A percentile compares a stretch with the other conserved stretches of the same genome.
These are phyloP conservation scores for Collybia sordida DNA, from an alignment of 768 basidiomycete genomes.

Conservation along the genomic window DNA sequence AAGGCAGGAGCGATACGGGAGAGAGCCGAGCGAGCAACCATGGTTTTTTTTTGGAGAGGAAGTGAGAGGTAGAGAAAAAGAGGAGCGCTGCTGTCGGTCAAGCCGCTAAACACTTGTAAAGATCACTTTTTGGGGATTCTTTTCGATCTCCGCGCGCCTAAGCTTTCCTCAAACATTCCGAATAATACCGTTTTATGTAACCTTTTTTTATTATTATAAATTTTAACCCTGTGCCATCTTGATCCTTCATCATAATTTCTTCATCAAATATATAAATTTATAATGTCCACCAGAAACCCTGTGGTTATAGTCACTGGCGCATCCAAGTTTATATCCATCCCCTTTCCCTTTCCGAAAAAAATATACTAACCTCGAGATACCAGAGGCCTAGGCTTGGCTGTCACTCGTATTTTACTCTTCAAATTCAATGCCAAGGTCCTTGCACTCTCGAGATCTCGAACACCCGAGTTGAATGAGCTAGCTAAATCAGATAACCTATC, in stretches of 20 bases:
- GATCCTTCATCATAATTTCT: neutral
- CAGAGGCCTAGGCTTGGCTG: slow-evolving; percentile 77
- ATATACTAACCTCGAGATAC: slow-evolving; percentile 5
- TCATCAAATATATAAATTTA: neutral
- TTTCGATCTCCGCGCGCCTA: slow-evolving; percentile 1
- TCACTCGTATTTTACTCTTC: slow-evolving; percentile 62
- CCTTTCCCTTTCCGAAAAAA: slow-evolving; percentile 4
- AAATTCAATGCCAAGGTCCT: slow-evolving; percentile 69
- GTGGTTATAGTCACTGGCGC: slow-evolving; percentile 85
- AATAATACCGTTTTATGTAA: too few species aligned
- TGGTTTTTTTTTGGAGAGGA: slow-evolving; percentile 22
- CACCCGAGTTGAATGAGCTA: slow-evolving; percentile 63
- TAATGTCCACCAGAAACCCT: slow-evolving; percentile 35
- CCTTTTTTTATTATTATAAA: too few species aligned
- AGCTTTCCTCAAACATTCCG: neutral
- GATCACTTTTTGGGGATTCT: neutral
- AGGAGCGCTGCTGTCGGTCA: neutral
- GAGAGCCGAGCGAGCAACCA: slow-evolving; percentile 65
- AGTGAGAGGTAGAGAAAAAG: neutral
- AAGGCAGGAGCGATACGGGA: slow-evolving; percentile 64
- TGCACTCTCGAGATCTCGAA: slow-evolving; percentile 69
- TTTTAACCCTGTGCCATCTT: too few species aligned
- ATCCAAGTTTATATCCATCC: slow-evolving; percentile 52
- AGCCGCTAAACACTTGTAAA: neutral
- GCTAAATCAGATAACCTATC: slow-evolving; percentile 42